These are phyloP conservation scores for Chernovozyma sophiae-reginae DNA, from an alignment of 1,139 yeast species.

Conservation along the genomic window DNA sequence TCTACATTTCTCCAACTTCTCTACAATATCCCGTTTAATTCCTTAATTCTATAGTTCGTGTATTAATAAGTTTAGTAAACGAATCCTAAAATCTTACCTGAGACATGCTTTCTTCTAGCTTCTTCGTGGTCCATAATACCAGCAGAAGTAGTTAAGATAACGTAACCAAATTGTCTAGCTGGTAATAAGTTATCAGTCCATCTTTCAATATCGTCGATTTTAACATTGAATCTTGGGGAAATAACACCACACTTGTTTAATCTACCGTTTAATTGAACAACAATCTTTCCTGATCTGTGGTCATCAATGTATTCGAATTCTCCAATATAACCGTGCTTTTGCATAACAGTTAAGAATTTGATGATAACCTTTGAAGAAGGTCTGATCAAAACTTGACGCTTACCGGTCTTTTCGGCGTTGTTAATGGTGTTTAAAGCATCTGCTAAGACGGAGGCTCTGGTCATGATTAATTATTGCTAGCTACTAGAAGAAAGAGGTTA, in stretches of 20 bases:
- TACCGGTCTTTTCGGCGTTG: conserved; percentile 99
- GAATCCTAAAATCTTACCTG: conserved; percentile 96
- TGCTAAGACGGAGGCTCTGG: conserved; percentile 98
- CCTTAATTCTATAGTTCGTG: conserved; percentile 5
- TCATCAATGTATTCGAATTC: conserved; percentile 98
- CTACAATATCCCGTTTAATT: too few relatives aligned
- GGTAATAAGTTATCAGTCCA: conserved; percentile 98
- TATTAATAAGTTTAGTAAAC: conserved; percentile 57
- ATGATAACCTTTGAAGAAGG: conserved; percentile 98
- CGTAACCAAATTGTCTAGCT: conserved; percentile 98
- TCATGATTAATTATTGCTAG: conserved; percentile 48
- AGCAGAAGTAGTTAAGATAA: conserved; percentile 96
- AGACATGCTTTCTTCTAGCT: conserved; percentile 99
- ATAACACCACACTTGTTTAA: conserved; percentile 98
- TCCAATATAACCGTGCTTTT: conserved; percentile 98
- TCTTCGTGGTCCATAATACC: conserved; percentile 99
- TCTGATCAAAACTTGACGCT: conserved; percentile 98
- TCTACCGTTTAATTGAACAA: conserved; percentile 95
- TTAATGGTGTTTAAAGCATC: conserved; percentile 98
- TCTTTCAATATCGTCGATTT: conserved; percentile 89
- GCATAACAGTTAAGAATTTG: conserved; percentile 96
- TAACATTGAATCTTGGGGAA: conserved; percentile 96
- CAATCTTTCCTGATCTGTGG: conserved; percentile 98
- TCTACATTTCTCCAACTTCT: too few relatives aligned
- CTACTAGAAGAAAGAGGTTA: conserved; percentile 1